These are phyloP conservation scores for Climacium dendroides DNA, from an alignment of 225 moss, liverwort and hornwort genomes.

Conservation along the genomic window DNA sequence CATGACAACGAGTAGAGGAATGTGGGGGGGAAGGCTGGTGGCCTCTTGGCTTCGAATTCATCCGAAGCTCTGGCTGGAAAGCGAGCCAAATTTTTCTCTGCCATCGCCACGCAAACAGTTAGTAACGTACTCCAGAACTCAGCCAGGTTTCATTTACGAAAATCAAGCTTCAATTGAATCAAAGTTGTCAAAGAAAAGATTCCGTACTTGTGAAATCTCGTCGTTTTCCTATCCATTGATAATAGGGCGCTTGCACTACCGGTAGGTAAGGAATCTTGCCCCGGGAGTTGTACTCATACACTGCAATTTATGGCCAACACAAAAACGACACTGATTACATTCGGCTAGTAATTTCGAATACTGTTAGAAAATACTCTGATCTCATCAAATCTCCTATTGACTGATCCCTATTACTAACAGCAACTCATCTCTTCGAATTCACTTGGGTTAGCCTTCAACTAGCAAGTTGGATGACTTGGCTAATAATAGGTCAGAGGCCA, in stretches of 20 bases:
- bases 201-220: constrained; percentile 44
- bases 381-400: neutral
- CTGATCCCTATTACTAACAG: neutral
- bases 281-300: constrained; percentile 77
- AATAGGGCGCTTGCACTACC: constrained; percentile 67
- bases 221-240: constrained; percentile 84
- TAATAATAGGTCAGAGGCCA: neutral
- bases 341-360: neutral
- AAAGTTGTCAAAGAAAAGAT: neutral
- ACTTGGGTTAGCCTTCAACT: neutral
- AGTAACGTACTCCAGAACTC: neutral
- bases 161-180: neutral
- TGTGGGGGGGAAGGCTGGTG: constrained; percentile 83
- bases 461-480: neutral
- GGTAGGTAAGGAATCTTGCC: constrained; percentile 88
- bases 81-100: constrained; percentile 55
- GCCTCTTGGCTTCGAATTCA: constrained; percentile 82
- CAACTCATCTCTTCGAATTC: neutral
- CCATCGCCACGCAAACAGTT: neutral
- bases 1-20: constrained; percentile 95
- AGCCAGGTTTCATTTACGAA: neutral
- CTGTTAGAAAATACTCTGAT: neutral
- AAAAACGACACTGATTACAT: neutral
- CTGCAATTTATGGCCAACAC: constrained; percentile 14
- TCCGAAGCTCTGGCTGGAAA: constrained; percentile 93